Base-by-base conservation (phyloP, 345 rosid species). In the Dimocarpus longan region DNA sequence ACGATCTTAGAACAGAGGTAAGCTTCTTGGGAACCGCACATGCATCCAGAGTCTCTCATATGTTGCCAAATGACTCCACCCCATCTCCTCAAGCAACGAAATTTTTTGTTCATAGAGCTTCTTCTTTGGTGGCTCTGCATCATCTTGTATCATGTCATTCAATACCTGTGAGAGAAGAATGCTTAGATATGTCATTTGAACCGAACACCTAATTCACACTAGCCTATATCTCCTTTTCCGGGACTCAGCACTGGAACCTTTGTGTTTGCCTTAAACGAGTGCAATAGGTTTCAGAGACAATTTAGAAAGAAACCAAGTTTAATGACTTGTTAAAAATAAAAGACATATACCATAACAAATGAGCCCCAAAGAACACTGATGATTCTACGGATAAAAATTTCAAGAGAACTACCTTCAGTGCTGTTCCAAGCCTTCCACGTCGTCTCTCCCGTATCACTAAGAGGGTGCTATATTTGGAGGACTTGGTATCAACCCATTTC, bases 401-500 rank as follows among this genome's bases (percentile, higher is more conserved):
- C 62, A 1, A 67, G 24, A 70, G 44, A 52, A 72, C 63, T 85
- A 94, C 99, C 99, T 96, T 96, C 71, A 96, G 84, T 2, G 99
- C 98, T 7, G 93, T 88, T 77, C 99, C 98, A 0, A 86, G 93
- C 84, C 95, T 87, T 43, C 90, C 90, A 67, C 60, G 72, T 4
- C 94, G 88, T 83, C 83, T 92, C 87, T 96, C 99, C 42, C 90
- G 92, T 39, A 91, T 73, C 78, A 96, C 97, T 65, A 78, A 75
- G 76, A 96, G 92, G 80, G 86, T 89, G 22, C 90, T 97, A 39
- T 90, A 93, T 68, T 96, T 96, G 1, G 91, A 80, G 59, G 98
- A 90, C 91, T 91, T 96, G 48, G 87, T 82, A 73, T 91, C 95
- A 18, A 90, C 98, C 99, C 99, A 96, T 87, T 94, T 94, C 71